Evolutionary conservation across 106 monocot species (phyloP).

Genomic region (Cymbidium sinense): DNA sequence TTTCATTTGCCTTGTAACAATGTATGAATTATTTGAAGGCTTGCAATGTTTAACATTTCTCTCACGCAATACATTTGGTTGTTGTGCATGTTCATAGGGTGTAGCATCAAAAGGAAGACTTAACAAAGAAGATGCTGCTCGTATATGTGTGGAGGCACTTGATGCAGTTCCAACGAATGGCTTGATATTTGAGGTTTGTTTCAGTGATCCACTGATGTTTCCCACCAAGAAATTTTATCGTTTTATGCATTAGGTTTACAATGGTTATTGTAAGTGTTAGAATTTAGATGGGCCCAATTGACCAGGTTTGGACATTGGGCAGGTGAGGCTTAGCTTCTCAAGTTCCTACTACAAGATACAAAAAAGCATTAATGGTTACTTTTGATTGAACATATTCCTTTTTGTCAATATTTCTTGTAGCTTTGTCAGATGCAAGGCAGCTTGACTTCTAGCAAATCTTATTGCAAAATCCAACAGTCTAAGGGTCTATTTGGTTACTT

Average conservation of each 20-base stretch:
- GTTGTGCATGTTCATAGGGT: constrained; percentile 34
- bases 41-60: too few relatives aligned
- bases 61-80: not conserved
- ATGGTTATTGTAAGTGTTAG: not conserved
- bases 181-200: constrained; percentile 64
- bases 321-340: too few relatives aligned
- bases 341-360: not conserved
- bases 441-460: not conserved
- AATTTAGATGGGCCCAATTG: not conserved
- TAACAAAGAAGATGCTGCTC: constrained; percentile 86
- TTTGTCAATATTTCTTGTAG: not conserved
- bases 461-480: too few relatives aligned
- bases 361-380: not conserved
- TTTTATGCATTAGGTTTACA: not conserved
- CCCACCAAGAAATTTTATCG: not conserved
- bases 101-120: constrained; percentile 68
- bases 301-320: not conserved
- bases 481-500: too few relatives aligned
- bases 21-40: too few relatives aligned
- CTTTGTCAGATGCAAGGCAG: not conserved
- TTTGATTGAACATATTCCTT: not conserved
- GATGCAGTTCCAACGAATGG: constrained; percentile 54
- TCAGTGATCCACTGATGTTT: not conserved
- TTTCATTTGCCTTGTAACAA: too few relatives aligned
- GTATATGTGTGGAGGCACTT: constrained; percentile 82